Percentiles rank a stretch among this genome's conserved stretches.
Evolutionary conservation across 768 basidiomycete species (phyloP).

Genomic region (Coprinopsis marcescibilis): DNA sequence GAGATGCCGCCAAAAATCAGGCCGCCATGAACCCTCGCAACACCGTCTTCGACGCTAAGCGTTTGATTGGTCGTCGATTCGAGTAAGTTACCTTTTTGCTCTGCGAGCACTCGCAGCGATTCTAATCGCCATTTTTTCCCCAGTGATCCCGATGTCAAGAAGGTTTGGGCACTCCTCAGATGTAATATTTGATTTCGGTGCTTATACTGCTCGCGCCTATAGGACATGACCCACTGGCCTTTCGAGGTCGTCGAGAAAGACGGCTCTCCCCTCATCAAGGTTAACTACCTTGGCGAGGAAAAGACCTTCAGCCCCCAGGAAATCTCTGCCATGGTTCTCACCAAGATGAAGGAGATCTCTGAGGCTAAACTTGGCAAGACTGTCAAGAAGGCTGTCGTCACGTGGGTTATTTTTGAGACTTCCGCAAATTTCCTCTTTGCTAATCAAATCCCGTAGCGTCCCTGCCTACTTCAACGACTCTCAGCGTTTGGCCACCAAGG

Average conservation of each 20-base stretch:
- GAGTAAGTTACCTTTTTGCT: slow-evolving; percentile 51
- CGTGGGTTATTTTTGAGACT: slow-evolving; percentile 47
- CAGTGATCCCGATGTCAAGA: slow-evolving; percentile 91
- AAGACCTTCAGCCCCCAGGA: slow-evolving; percentile 98
- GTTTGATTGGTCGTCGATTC: slow-evolving; percentile 95
- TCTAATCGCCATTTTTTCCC: slow-evolving; percentile 5
- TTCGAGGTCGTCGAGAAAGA: slow-evolving; percentile 96
- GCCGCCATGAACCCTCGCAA: slow-evolving; percentile 99
- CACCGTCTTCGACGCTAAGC: slow-evolving; percentile 99
- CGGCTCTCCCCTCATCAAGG: slow-evolving; percentile 94
- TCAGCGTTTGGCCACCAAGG: slow-evolving; percentile 98
- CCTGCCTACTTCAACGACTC: slow-evolving; percentile 99
- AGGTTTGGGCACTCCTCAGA: slow-evolving; percentile 36
- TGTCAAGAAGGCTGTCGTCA: slow-evolving; percentile 98
- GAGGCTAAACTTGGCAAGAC: slow-evolving; percentile 99
- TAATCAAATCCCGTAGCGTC: slow-evolving; percentile 44
- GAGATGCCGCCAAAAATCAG: slow-evolving; percentile 98
- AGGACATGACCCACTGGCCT: slow-evolving; percentile 98
- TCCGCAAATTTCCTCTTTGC: slow-evolving; percentile 4
- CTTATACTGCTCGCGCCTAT: slow-evolving; percentile 13
- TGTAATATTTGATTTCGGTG: slow-evolving; percentile 13
- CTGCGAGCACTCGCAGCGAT: neutral
- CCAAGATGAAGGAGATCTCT: slow-evolving; percentile 99
- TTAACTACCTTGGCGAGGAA: slow-evolving; percentile 89
- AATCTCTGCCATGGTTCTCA: slow-evolving; percentile 99